Evolutionary conservation across 768 basidiomycete species (phyloP).

Genomic region (Boletus tomentosulus): DNA sequence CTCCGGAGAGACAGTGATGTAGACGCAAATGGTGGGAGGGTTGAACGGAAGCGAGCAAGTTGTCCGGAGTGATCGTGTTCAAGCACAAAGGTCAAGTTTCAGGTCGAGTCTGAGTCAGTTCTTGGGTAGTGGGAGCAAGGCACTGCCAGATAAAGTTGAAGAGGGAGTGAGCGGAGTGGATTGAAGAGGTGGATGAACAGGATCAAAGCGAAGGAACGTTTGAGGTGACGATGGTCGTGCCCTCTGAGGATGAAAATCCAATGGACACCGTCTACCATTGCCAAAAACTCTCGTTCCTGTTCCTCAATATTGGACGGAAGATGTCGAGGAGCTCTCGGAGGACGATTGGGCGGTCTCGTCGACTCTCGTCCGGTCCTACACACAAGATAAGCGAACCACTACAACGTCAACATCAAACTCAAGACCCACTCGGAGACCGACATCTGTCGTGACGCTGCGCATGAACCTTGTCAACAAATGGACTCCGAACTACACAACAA

Average conservation of each 20-base stretch:
- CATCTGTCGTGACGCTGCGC: constrained; percentile 12
- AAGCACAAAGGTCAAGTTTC: constrained; percentile 33
- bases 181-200: constrained; percentile 16
- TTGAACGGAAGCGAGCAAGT: constrained; percentile 38
- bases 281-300: too few relatives aligned
- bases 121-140: constrained; percentile 44
- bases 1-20: constrained; percentile 19
- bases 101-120: constrained; percentile 49
- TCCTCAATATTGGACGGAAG: too few relatives aligned
- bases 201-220: neutral
- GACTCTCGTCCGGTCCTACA: constrained; percentile 21
- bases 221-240: constrained; percentile 15
- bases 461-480: constrained; percentile 21
- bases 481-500: constrained; percentile 11
- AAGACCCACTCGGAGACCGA: neutral
- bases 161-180: constrained; percentile 10
- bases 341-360: constrained; percentile 23
- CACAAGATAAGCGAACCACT: constrained; percentile 9
- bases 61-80: constrained; percentile 5
- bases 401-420: neutral
- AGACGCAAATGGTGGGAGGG: constrained; percentile 22
- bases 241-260: too few relatives aligned
- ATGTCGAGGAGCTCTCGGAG: constrained; percentile 1
- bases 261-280: too few relatives aligned
- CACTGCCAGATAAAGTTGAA: constrained; percentile 10